Evolutionary conservation across 768 basidiomycete genomes (phyloP).

Genomic region (Tulasnella sp.): DNA sequence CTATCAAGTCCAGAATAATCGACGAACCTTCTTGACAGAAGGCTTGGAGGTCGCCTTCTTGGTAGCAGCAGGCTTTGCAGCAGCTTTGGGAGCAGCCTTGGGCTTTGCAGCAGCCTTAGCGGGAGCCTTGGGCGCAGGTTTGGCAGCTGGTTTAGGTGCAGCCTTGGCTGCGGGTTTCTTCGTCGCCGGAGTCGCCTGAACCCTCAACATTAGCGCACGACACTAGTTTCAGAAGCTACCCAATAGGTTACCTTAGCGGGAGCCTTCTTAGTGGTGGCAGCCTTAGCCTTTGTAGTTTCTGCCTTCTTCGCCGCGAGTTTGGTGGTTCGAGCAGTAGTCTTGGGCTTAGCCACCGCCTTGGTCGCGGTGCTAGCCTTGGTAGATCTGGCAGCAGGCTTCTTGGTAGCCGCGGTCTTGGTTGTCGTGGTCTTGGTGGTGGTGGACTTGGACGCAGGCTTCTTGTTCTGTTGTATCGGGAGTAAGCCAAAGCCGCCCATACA

Average conservation of each 20-base stretch:
- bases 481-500: not conserved
- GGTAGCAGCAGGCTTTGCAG: conserved; percentile 1
- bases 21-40: conserved; percentile 6
- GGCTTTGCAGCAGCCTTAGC: not conserved
- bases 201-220: not conserved
- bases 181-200: not conserved
- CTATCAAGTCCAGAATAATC: not conserved
- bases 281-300: not conserved
- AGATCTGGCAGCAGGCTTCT: conserved; percentile 18
- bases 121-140: not conserved
- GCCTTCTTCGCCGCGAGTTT: conserved; percentile 1
- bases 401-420: not conserved
- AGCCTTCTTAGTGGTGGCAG: conserved; percentile 11
- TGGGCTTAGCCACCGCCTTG: not conserved
- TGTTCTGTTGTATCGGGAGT: not conserved
- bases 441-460: conserved; percentile 15
- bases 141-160: conserved; percentile 1
- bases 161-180: conserved; percentile 1
- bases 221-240: not conserved
- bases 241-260: not conserved
- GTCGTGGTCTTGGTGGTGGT: conserved; percentile 1
- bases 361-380: conserved; percentile 20
- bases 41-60: conserved; percentile 5
- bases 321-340: conserved; percentile 6
- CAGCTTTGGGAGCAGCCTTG: not conserved